Evolutionary conservation across 2,329 filamentous ascomycete genomes (phyloP).

Genomic region (Drechmeria coniospora): DNA sequence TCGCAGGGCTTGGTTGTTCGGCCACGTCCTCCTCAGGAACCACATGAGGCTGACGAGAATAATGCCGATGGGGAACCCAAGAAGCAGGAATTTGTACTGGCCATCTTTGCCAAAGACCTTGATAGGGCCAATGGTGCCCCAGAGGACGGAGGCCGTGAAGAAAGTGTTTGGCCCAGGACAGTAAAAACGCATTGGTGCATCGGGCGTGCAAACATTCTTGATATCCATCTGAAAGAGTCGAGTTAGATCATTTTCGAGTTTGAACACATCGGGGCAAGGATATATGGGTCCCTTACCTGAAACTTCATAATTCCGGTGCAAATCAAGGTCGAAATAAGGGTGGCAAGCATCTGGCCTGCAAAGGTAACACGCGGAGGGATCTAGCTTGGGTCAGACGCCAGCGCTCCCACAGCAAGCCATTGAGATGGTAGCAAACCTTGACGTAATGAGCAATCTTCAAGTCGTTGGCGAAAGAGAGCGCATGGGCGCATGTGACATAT

Average conservation of each 20-base stretch:
- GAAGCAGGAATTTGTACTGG: slow-evolving; percentile 21
- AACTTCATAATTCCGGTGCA: slow-evolving; percentile 21
- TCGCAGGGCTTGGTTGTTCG: slow-evolving; percentile 16
- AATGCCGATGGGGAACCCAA: slow-evolving; percentile 25
- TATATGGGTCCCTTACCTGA: too few species aligned
- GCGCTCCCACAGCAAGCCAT: too few species aligned
- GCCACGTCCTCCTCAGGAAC: slow-evolving; percentile 17
- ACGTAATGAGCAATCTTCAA: slow-evolving; percentile 27
- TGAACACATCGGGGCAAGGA: not conserved
- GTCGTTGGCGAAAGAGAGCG: slow-evolving; percentile 19
- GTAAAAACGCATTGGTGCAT: slow-evolving; percentile 19
- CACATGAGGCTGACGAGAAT: slow-evolving; percentile 20
- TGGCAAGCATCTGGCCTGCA: slow-evolving; percentile 18
- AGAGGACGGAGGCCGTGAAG: slow-evolving; percentile 23
- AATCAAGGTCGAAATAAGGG: slow-evolving; percentile 17
- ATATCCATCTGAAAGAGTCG: slow-evolving; percentile 12
- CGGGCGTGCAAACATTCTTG: slow-evolving; percentile 19
- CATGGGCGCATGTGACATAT: slow-evolving; percentile 19
- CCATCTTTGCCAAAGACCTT: slow-evolving; percentile 20
- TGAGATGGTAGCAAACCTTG: slow-evolving; percentile 19
- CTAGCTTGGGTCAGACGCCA: slow-evolving; percentile 1
- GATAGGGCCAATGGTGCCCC: slow-evolving; percentile 23
- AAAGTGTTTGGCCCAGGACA: slow-evolving; percentile 24
- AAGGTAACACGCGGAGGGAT: slow-evolving; percentile 21
- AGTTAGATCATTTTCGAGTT: not conserved